Evolutionary conservation across 257 asterid genomes (phyloP).

Genomic region (Nicotiana noctiflora): DNA sequence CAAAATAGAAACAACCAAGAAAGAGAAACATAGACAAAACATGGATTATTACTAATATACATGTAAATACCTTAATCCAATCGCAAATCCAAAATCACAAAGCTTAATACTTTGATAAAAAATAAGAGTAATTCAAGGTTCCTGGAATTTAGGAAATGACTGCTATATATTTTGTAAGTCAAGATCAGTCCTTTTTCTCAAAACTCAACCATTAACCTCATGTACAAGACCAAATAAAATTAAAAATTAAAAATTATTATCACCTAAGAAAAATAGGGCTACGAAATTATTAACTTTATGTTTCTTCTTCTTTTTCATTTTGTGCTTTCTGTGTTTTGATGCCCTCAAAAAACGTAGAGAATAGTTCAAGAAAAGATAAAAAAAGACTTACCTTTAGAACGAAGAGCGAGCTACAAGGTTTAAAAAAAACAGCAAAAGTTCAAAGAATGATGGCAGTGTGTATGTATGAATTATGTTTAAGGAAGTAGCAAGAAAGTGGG

Average conservation of each 20-base stretch:
- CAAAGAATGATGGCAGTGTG: background rate
- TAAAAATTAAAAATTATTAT: background rate
- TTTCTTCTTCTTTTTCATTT: background rate
- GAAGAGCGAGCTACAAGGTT: background rate
- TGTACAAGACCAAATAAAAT: background rate
- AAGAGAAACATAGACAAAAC: background rate
- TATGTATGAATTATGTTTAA: background rate
- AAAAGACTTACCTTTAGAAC: background rate
- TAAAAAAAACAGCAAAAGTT: background rate
- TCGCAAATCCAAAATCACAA: background rate
- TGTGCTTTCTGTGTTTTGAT: background rate
- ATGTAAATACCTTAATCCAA: background rate
- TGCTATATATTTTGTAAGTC: background rate
- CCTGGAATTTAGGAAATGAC: constrained; percentile 10
- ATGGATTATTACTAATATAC: background rate
- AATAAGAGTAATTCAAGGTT: background rate
- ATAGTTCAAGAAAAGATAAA: background rate
- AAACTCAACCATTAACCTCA: background rate
- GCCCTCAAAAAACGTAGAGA: background rate
- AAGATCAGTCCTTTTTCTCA: constrained; percentile 9
- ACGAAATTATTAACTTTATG: background rate
- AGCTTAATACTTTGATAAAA: background rate
- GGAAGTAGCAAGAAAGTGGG: background rate
- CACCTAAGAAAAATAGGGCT: background rate
- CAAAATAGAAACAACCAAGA: constrained; percentile 9